phyloP scores from a whole-genome alignment of 1,284 basidiomycete genomes.

The Veloboletus limbatus region DNA sequence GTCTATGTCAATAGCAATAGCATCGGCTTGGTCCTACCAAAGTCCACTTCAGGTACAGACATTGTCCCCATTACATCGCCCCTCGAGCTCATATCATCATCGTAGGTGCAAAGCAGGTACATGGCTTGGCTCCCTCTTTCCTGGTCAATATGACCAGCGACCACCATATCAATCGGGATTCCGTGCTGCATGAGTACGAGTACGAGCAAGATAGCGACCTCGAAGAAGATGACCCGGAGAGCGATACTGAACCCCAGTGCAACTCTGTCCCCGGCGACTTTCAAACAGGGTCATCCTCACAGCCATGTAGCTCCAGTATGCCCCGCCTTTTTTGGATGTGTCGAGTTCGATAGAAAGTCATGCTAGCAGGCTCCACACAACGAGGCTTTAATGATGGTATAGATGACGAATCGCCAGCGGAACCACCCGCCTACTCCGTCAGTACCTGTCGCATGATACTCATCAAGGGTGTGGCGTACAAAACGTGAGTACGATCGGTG shows the following conservation, averaged over 20 bases:
- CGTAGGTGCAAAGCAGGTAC: constrained; percentile 9
- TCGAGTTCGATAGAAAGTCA: background rate
- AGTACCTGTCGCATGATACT: constrained; percentile 27
- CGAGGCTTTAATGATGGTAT: background rate
- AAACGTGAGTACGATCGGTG: constrained; percentile 22
- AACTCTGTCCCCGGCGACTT: background rate
- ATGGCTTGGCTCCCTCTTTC: constrained; percentile 14
- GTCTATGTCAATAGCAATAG: constrained; percentile 25
- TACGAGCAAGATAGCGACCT: constrained; percentile 33
- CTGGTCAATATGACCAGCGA: constrained; percentile 26
- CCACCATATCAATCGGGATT: constrained; percentile 16
- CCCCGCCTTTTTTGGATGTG: background rate
- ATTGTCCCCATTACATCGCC: background rate
- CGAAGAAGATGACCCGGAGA: constrained; percentile 7
- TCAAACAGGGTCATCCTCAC: constrained; percentile 4
- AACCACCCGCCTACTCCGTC: constrained; percentile 29
- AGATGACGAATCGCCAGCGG: background rate
- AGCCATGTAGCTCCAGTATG: constrained; percentile 8
- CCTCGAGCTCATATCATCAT: background rate
- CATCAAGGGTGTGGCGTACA: constrained; percentile 29
- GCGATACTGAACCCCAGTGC: background rate
- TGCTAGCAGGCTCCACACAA: background rate
- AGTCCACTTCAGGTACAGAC: constrained; percentile 10
- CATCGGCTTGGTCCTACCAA: constrained; percentile 19
- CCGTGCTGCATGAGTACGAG: constrained; percentile 29